phyloP scores from a whole-genome alignment of 805 yeast species.

The Wickerhamomyces strasburgensis region DNA sequence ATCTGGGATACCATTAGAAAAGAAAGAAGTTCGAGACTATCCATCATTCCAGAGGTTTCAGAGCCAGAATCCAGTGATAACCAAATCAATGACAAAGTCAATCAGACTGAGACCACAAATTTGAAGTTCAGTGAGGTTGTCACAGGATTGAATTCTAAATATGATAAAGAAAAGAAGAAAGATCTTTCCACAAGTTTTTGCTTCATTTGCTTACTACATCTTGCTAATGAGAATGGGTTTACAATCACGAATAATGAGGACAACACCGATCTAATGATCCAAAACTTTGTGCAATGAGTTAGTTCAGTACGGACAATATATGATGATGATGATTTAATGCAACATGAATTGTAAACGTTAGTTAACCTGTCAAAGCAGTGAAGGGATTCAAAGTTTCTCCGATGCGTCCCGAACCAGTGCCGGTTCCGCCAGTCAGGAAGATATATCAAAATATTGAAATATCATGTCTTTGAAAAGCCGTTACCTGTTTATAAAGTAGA shows the following conservation, averaged over 20 bases:
- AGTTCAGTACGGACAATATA: too few relatives aligned
- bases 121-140: conserved; percentile 44
- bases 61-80: background rate
- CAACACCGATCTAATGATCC: conserved; percentile 21
- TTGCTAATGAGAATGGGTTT: conserved; percentile 83
- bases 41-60: background rate
- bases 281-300: conserved; percentile 3
- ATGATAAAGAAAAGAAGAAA: conserved; percentile 47
- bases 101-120: background rate
- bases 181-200: conserved; percentile 83
- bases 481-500: too few relatives aligned
- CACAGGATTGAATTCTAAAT: conserved; percentile 43
- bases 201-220: conserved; percentile 76
- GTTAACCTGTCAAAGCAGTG: too few relatives aligned
- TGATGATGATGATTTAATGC: too few relatives aligned
- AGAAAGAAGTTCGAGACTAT: conserved; percentile 11
- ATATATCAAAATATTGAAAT: too few relatives aligned
- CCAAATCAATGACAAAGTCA: conserved; percentile 4
- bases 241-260: conserved; percentile 39
- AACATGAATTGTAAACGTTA: too few relatives aligned
- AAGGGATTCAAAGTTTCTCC: too few relatives aligned
- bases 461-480: too few relatives aligned
- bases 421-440: background rate
- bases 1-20: conserved; percentile 58
- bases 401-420: background rate